Base-by-base conservation (phyloP, 768 basidiomycete genomes). In the Suillus fuscotomentosus region DNA sequence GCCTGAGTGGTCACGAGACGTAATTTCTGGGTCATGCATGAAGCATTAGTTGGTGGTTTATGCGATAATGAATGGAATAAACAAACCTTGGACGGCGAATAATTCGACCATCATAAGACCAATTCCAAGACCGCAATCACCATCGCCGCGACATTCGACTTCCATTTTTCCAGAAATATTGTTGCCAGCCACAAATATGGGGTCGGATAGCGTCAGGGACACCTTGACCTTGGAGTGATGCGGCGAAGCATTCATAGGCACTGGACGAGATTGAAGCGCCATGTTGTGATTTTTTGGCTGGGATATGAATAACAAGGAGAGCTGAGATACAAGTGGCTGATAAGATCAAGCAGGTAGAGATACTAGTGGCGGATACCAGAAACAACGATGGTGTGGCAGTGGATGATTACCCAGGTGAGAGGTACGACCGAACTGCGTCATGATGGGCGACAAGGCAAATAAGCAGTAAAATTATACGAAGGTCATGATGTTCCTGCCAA, bases 231-330 rank as follows among this genome's bases (percentile, higher is more conserved):
- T 94, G 34, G 91, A 80, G 74, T 94, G 92, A 72, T 88, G 81
- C 0, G 88, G 82, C n/a, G 87, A 85, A 38, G 89, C 88, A 76
- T 94, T 94, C 92, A 94, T 94, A 14, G 90, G 89, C 77, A 83
- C 84, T 6, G 80, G 78, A 54, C 78, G 73, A 20, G 79, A 75
- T 62, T 78, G 78, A 11, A 61, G 66, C 20, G 78, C 72, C 73
- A 77, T 78, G 54, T 27, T 54, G 27, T 60, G 13, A 34, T 4
- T 20, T 47, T 39, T 27, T 42, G 24, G 38, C 20, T 36, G 31
- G 47, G 10, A 55, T 41, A 24, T 50, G 7, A 36, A n/a, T n/a
- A 22, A 36, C 15, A 38, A 62, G 31, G 10, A 20, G 55, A 36
- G 20, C 48, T 55, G 53, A 47, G 38, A 14, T 17, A 31, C 24